Percentiles rank a stretch among this genome's conserved stretches.
Evolutionary conservation across 2,329 filamentous ascomycete genomes (phyloP).

Genomic region (Penicillium sp.): DNA sequence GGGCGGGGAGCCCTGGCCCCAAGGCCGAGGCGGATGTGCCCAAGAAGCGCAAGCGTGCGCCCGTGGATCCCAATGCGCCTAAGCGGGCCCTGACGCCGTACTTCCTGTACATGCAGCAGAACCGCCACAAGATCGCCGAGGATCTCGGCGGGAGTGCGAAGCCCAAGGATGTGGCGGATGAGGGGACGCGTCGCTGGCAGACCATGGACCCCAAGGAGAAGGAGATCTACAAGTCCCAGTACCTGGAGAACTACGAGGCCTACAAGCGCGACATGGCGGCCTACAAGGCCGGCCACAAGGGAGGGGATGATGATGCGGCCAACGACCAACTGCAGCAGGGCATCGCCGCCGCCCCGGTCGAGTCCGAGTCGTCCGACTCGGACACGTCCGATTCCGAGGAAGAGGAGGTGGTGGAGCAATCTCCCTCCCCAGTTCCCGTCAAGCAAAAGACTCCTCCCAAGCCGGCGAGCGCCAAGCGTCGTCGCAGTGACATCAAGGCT

Average conservation of each 20-base stretch:
- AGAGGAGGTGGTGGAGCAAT: slow-evolving; percentile 27
- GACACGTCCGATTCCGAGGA: slow-evolving; percentile 12
- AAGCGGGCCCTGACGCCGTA: slow-evolving; percentile 92
- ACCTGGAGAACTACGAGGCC: slow-evolving; percentile 50
- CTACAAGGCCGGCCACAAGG: slow-evolving; percentile 50
- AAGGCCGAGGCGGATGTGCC: slow-evolving; percentile 55
- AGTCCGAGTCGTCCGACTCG: slow-evolving; percentile 17
- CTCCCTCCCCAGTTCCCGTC: slow-evolving; percentile 30
- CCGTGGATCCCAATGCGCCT: slow-evolving; percentile 84
- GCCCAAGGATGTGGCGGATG: slow-evolving; percentile 80
- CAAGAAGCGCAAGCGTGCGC: slow-evolving; percentile 85
- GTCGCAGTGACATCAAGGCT: slow-evolving; percentile 36
- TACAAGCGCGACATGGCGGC: slow-evolving; percentile 52
- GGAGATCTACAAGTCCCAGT: slow-evolving; percentile 53
- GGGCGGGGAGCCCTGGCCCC: slow-evolving; percentile 32
- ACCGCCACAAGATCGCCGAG: slow-evolving; percentile 71
- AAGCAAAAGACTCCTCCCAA: slow-evolving; percentile 40
- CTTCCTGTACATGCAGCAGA: slow-evolving; percentile 89
- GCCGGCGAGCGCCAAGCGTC: slow-evolving; percentile 38
- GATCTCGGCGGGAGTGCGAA: slow-evolving; percentile 70
- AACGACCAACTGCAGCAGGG: slow-evolving; percentile 39
- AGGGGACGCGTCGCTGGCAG: slow-evolving; percentile 81
- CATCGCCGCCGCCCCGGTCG: slow-evolving; percentile 28
- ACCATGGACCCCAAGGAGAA: slow-evolving; percentile 71
- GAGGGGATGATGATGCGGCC: slow-evolving; percentile 39